These are phyloP conservation scores for Myxozyma neotropica DNA, from an alignment of 805 yeast genomes.

Conservation along the genomic window DNA sequence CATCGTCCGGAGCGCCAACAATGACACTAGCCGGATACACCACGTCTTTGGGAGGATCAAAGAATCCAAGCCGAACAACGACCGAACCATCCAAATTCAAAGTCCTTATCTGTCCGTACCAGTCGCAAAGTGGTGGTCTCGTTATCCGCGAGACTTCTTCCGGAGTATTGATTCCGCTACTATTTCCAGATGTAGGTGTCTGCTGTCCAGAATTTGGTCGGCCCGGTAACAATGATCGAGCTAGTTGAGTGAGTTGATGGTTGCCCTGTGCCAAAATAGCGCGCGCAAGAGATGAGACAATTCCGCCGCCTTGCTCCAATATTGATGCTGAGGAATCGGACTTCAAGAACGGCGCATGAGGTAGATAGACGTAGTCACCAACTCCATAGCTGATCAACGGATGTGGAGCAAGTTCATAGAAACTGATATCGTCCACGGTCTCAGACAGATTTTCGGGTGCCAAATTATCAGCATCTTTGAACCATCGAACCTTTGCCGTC, in stretches of 20 bases:
- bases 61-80: conserved; percentile 26
- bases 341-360: conserved; percentile 26
- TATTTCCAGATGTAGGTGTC: conserved; percentile 14
- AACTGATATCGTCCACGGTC: conserved; percentile 27
- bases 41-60: conserved; percentile 11
- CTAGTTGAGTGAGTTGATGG: conserved; percentile 31
- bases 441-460: conserved; percentile 23
- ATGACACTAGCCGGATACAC: conserved; percentile 25
- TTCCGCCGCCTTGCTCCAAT: conserved; percentile 14
- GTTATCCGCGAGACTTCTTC: background rate
- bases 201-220: conserved; percentile 18
- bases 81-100: conserved; percentile 30
- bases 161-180: background rate
- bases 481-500: conserved; percentile 32
- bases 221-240: conserved; percentile 26
- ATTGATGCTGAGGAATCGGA: background rate
- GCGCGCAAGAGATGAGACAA: conserved; percentile 27
- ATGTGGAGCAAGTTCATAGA: conserved; percentile 32
- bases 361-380: conserved; percentile 30
- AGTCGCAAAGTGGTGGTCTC: conserved; percentile 18
- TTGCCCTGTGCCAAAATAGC: conserved; percentile 29
- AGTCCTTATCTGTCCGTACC: conserved; percentile 30
- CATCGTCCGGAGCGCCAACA: conserved; percentile 22
- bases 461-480: conserved; percentile 15
- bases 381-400: conserved; percentile 21